Conservation (phyloP, 768 basidiomycete genomes). For the Naganishia friedmannii region DNA sequence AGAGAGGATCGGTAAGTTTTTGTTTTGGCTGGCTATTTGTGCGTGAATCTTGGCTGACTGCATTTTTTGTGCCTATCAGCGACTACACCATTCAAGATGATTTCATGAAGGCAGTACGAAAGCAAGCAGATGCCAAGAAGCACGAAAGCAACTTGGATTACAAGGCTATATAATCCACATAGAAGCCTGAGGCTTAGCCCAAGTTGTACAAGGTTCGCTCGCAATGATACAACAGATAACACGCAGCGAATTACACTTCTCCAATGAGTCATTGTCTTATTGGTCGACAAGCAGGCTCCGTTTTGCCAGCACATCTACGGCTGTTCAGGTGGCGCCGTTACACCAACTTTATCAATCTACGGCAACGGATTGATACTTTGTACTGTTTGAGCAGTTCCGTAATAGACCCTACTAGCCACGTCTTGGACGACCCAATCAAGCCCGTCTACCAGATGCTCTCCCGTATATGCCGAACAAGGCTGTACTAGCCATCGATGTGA, state of each 20-base stretch:
- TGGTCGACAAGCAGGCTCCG: no score
- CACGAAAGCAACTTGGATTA: constrained; percentile 63
- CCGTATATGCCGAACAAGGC: constrained; percentile 88
- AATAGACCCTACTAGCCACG: constrained; percentile 82
- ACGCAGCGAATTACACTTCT: not conserved
- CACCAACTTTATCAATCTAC: no score
- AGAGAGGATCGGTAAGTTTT: constrained; percentile 76
- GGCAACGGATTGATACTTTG: constrained; percentile 11
- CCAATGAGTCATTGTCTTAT: not conserved
- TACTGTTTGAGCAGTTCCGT: constrained; percentile 7
- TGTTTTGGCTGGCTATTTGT: not conserved
- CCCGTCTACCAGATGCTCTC: constrained; percentile 75
- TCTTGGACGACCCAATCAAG: constrained; percentile 90
- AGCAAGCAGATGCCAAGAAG: constrained; percentile 94
- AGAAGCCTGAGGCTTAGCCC: not conserved
- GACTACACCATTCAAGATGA: constrained; percentile 93
- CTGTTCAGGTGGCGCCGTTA: no score
- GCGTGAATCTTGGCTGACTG: not conserved
- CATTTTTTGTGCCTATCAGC: constrained; percentile 52
- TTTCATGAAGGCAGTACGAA: constrained; percentile 89
- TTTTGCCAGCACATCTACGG: no score
- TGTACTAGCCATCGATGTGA: constrained; percentile 87
- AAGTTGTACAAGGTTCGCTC: constrained; percentile 1
- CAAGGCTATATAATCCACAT: constrained; percentile 28
- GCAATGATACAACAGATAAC: constrained; percentile 7